Evolutionary conservation across 1,139 yeast species (phyloP).

Genomic region (Suhomyces terraborum): DNA sequence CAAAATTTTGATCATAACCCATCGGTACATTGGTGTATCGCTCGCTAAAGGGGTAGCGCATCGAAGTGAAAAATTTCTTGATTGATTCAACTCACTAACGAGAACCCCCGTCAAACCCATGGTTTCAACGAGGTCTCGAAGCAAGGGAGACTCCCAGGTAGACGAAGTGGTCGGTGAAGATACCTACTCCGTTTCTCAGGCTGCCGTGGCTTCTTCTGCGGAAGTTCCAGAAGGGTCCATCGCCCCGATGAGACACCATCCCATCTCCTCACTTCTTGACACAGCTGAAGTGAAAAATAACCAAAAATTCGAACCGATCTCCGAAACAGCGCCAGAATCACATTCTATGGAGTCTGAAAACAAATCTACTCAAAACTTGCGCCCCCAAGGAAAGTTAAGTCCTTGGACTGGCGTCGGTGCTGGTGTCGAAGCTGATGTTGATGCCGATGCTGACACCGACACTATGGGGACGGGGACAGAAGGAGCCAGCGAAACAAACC

Average conservation of each 20-base stretch:
- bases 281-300: not conserved
- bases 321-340: too few relatives aligned
- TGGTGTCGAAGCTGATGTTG: slow-evolving; percentile 4
- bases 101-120: slow-evolving; percentile 2
- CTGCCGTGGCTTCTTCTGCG: not conserved
- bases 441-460: slow-evolving; percentile 6
- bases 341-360: too few relatives aligned
- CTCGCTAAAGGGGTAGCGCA: slow-evolving; percentile 16
- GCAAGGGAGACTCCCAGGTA: slow-evolving; percentile 4
- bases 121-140: slow-evolving; percentile 14
- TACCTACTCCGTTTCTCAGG: not conserved
- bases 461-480: slow-evolving; percentile 4
- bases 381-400: slow-evolving; percentile 2
- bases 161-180: not conserved
- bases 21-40: not conserved
- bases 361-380: not conserved
- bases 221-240: not conserved
- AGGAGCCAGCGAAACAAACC: slow-evolving; percentile 8
- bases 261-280: not conserved
- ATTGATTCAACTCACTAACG: slow-evolving; percentile 7
- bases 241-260: slow-evolving; percentile 1
- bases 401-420: slow-evolving; percentile 3
- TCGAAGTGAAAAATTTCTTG: slow-evolving; percentile 15
- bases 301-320: not conserved
- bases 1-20: not conserved